phyloP scores from a whole-genome alignment of 257 asterid species.

The Gentiana straminea region DNA sequence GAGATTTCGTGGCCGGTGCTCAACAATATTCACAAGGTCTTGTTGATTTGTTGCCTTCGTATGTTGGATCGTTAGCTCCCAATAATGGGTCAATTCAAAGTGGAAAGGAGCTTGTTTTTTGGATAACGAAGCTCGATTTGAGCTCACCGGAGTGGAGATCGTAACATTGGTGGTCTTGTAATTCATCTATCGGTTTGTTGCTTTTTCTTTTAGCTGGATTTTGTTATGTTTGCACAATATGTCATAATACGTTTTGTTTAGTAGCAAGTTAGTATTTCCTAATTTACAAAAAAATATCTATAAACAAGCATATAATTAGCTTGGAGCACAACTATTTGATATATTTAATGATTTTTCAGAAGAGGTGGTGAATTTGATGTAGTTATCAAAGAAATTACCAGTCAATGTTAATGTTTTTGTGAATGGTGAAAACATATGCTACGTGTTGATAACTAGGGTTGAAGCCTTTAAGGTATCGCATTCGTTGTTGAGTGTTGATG shows the following conservation, averaged over 20 bases:
- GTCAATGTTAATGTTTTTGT: no score
- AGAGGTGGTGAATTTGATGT: no score
- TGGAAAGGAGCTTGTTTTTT: constrained; percentile 93
- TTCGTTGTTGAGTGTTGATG: no score
- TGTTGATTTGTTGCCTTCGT: constrained; percentile 85
- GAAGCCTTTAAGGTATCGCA: no score
- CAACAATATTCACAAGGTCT: constrained; percentile 71
- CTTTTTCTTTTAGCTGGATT: neutral
- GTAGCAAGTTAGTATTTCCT: no score
- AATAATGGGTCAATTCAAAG: constrained; percentile 60
- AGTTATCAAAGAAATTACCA: no score
- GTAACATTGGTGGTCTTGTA: constrained; percentile 81
- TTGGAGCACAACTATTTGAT: no score
- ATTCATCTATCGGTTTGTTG: constrained; percentile 60
- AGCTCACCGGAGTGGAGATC: constrained; percentile 57
- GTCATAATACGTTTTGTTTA: neutral
- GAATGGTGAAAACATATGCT: no score
- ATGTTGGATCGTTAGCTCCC: constrained; percentile 78
- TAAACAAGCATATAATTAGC: no score
- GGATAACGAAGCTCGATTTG: constrained; percentile 67
- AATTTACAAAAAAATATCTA: no score
- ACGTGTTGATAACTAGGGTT: no score
- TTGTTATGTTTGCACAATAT: neutral
- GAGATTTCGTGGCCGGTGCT: constrained; percentile 91
- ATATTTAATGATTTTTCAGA: no score